Percentiles rank a stretch among this genome's conserved stretches.
These are phyloP conservation scores for Angophora floribunda DNA, from an alignment of 345 rosid species.

Conservation along the genomic window DNA sequence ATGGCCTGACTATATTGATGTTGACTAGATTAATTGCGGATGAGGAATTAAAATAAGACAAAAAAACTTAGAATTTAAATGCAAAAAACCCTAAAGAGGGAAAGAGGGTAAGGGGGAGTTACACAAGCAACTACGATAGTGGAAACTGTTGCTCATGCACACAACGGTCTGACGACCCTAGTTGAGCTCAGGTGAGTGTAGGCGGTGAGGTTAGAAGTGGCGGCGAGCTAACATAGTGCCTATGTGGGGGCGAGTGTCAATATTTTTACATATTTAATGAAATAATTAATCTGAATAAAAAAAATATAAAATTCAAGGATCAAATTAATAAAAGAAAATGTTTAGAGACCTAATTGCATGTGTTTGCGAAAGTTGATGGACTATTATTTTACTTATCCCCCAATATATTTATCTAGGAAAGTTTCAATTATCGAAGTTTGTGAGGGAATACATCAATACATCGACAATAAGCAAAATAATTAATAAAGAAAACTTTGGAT, in stretches of 20 bases:
- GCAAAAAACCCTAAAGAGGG: neutral
- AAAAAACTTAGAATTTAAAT: neutral
- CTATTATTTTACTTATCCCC: accelerated
- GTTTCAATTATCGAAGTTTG: accelerated
- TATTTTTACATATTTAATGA: neutral
- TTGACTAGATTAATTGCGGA: neutral
- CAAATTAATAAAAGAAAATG: neutral
- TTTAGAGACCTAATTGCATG: neutral
- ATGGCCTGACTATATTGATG: neutral
- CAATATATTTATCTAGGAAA: neutral
- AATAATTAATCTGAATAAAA: neutral
- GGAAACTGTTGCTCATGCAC: neutral
- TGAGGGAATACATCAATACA: accelerated
- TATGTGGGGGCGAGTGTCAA: neutral
- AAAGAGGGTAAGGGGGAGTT: neutral
- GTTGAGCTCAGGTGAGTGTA: neutral
- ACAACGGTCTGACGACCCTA: neutral
- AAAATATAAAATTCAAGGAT: neutral
- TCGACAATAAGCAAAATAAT: neutral
- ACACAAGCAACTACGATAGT: neutral
- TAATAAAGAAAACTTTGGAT: accelerated
- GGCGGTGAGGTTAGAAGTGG: neutral
- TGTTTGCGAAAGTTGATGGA: neutral
- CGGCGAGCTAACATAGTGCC: neutral
- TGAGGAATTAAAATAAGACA: neutral